phyloP scores from a whole-genome alignment of 768 basidiomycete species.

The Trametes meyenii region DNA sequence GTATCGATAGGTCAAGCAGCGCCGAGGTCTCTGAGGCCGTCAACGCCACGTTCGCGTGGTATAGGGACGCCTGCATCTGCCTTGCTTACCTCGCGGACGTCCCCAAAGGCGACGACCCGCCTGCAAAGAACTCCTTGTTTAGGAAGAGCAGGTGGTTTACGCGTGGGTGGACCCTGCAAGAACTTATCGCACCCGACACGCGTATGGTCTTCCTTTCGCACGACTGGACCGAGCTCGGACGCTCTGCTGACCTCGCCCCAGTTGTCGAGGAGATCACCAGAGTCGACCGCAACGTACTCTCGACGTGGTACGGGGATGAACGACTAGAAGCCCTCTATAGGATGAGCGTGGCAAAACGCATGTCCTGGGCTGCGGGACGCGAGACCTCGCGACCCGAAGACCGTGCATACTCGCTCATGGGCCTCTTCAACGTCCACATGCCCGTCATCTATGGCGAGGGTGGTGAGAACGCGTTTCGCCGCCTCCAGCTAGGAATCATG shows the following conservation, averaged over 20 bases:
- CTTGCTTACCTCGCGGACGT: background rate
- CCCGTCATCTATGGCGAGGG: conserved; percentile 1
- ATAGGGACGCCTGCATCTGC: background rate
- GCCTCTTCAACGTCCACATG: background rate
- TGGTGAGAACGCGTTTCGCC: background rate
- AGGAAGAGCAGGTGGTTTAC: no score
- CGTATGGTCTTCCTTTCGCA: background rate
- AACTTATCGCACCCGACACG: background rate
- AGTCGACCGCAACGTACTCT: background rate
- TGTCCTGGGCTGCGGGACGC: background rate
- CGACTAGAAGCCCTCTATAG: background rate
- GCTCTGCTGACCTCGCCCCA: background rate
- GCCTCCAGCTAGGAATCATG: no score
- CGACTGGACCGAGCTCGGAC: background rate
- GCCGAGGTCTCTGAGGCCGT: background rate
- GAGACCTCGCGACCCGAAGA: background rate
- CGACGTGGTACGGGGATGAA: background rate
- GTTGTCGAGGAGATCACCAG: background rate
- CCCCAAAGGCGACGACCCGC: background rate
- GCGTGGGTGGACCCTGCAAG: background rate
- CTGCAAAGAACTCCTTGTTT: background rate
- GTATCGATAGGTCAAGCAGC: background rate
- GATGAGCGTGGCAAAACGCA: background rate
- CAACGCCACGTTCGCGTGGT: background rate
- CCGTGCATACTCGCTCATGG: background rate